Percentiles rank a stretch among this genome's conserved stretches.
phyloP scores from a whole-genome alignment of 2,329 filamentous ascomycete genomes.

The Lachnellula arida region DNA sequence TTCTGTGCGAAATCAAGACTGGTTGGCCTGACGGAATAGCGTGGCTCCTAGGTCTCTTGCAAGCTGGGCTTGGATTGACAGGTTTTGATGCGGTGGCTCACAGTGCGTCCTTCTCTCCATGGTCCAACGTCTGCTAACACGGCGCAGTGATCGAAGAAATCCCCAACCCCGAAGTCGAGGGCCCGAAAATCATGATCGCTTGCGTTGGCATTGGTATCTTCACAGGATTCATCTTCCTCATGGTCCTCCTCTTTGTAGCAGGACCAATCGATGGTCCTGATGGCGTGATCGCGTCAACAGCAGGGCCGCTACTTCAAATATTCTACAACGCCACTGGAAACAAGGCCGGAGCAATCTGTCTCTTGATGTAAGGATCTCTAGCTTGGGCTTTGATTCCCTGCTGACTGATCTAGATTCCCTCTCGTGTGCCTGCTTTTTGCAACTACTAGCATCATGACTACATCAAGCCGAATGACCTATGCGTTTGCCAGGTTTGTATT shows the following conservation, averaged over 20 bases:
- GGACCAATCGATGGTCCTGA: conserved; percentile 25
- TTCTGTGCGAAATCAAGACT: conserved; percentile 24
- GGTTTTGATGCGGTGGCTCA: conserved; percentile 37
- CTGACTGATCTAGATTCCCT: conserved; percentile 43
- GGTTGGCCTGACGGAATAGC: conserved; percentile 47
- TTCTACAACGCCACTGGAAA: conserved; percentile 44
- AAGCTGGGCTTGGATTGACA: conserved; percentile 50
- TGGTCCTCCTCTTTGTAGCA: conserved; percentile 32
- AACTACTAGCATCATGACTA: conserved; percentile 60
- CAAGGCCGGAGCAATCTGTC: conserved; percentile 29
- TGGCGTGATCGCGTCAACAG: conserved; percentile 41
- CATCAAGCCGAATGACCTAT: conserved; percentile 61
- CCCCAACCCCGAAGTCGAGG: conserved; percentile 44
- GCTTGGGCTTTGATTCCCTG: not conserved
- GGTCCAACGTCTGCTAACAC: not conserved
- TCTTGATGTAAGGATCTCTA: conserved; percentile 18
- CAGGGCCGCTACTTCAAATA: conserved; percentile 46
- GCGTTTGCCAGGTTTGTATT: conserved; percentile 46
- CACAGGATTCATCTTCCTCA: conserved; percentile 44
- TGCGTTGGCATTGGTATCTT: conserved; percentile 44
- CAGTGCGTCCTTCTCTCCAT: conserved; percentile 5
- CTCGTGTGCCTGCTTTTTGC: conserved; percentile 61
- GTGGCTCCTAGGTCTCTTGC: conserved; percentile 48
- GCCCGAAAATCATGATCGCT: conserved; percentile 45
- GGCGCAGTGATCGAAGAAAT: conserved; percentile 50